Conservation (phyloP, 2,329 filamentous ascomycete genomes). For the Cytospora piceae region DNA sequence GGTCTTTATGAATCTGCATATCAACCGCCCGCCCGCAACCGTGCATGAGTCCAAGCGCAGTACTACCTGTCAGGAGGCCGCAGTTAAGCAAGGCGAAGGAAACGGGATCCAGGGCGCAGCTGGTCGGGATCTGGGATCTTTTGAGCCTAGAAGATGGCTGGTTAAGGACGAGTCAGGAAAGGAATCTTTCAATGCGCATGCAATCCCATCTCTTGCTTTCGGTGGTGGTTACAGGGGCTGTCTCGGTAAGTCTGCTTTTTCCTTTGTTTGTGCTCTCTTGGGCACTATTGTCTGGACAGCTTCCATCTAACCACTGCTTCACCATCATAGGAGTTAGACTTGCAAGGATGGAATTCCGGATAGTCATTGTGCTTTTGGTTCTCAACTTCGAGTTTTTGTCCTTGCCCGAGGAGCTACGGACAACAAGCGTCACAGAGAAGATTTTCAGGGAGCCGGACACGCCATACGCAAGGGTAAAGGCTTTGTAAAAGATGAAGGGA, state of each 20-base stretch:
- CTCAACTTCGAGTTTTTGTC: conserved; percentile 27
- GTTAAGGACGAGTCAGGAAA: conserved; percentile 34
- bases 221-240: conserved; percentile 44
- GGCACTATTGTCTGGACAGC: background rate
- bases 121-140: conserved; percentile 35
- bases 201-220: conserved; percentile 42
- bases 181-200: conserved; percentile 40
- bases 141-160: conserved; percentile 48
- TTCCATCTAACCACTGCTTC: background rate
- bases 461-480: conserved; percentile 3
- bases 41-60: conserved; percentile 39
- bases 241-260: conserved; percentile 36
- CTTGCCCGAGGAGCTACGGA: conserved; percentile 19
- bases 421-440: conserved; percentile 6
- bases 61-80: conserved; percentile 36
- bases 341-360: conserved; percentile 5
- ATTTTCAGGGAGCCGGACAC: conserved; percentile 16
- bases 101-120: conserved; percentile 33
- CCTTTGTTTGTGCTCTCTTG: background rate
- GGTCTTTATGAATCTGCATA: conserved; percentile 33
- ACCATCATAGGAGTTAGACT: background rate
- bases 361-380: conserved; percentile 21
- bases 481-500: background rate
- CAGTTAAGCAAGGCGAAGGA: conserved; percentile 36
- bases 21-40: conserved; percentile 28